Evolutionary conservation across 192 early-diverging fungal genomes (phyloP).

Genomic region (Phycomyces blakesleeanus): DNA sequence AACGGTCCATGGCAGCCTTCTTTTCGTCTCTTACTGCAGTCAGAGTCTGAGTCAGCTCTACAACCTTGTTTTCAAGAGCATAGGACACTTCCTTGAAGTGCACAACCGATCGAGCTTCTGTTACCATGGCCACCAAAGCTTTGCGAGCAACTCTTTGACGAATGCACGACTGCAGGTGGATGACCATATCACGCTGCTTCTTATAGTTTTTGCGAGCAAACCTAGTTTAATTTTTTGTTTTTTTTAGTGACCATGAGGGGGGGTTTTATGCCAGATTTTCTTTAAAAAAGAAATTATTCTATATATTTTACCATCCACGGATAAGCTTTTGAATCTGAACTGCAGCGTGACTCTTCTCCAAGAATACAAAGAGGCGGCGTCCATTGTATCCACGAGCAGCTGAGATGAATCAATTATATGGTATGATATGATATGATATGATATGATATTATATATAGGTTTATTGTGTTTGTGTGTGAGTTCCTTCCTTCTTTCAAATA

Average conservation of each 20-base stretch:
- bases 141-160: constrained; percentile 69
- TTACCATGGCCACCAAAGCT: constrained; percentile 64
- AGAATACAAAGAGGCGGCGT: constrained; percentile 48
- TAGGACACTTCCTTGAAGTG: constrained; percentile 94
- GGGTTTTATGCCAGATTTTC: too few species aligned
- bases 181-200: constrained; percentile 49
- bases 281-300: too few species aligned
- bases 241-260: too few species aligned
- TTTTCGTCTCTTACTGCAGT: constrained; percentile 67
- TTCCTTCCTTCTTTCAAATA: too few species aligned
- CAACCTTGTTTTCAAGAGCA: constrained; percentile 93
- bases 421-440: too few species aligned
- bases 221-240: too few species aligned
- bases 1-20: constrained; percentile 51
- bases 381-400: constrained; percentile 61
- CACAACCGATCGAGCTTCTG: constrained; percentile 82
- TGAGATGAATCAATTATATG: not conserved
- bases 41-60: constrained; percentile 86
- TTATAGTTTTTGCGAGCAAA: constrained; percentile 58
- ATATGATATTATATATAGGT: too few species aligned
- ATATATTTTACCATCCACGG: constrained; percentile 48
- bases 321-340: constrained; percentile 71
- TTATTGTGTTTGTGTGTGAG: too few species aligned
- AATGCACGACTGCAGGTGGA: constrained; percentile 77
- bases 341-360: constrained; percentile 66